These are phyloP conservation scores for Suillus discolor DNA, from an alignment of 768 basidiomycete genomes.

Conservation along the genomic window DNA sequence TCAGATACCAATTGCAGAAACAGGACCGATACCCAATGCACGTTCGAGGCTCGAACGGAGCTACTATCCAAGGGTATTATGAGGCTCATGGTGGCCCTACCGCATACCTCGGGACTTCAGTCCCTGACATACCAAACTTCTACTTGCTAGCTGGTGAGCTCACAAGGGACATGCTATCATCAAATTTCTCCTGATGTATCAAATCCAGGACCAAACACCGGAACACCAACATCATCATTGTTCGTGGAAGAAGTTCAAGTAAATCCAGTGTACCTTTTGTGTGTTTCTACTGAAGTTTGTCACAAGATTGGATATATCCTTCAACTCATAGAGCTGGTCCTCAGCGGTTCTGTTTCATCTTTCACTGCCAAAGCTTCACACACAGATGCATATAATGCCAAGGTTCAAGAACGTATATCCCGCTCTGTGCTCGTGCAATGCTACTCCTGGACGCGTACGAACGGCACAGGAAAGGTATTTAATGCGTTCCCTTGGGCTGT, in stretches of 20 bases:
- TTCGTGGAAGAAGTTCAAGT: slow-evolving; percentile 34
- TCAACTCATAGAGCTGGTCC: slow-evolving; percentile 33
- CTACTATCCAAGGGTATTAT: slow-evolving; percentile 31
- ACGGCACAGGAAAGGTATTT: slow-evolving; percentile 38
- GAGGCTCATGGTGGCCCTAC: slow-evolving; percentile 33
- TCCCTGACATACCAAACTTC: slow-evolving; percentile 41
- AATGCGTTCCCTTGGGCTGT: slow-evolving; percentile 43
- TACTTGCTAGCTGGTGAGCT: slow-evolving; percentile 33
- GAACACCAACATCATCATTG: slow-evolving; percentile 26
- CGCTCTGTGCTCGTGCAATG: slow-evolving; percentile 31
- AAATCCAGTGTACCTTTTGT: neutral
- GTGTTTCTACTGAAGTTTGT: neutral
- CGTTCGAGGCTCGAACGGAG: slow-evolving; percentile 26
- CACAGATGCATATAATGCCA: slow-evolving; percentile 31
- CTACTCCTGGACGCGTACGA: slow-evolving; percentile 43
- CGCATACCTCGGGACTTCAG: slow-evolving; percentile 34
- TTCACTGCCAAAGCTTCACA: slow-evolving; percentile 26
- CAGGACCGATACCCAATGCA: slow-evolving; percentile 25
- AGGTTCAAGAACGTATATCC: slow-evolving; percentile 21
- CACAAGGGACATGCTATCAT: neutral
- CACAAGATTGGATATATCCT: slow-evolving; percentile 30
- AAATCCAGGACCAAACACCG: slow-evolving; percentile 28
- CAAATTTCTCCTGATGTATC: neutral
- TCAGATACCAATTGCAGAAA: no score
- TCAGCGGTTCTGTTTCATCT: slow-evolving; percentile 22